Evolutionary conservation across 2,329 filamentous ascomycete genomes (phyloP).

Genomic region (Ophiocordyceps camponoti-floridani): DNA sequence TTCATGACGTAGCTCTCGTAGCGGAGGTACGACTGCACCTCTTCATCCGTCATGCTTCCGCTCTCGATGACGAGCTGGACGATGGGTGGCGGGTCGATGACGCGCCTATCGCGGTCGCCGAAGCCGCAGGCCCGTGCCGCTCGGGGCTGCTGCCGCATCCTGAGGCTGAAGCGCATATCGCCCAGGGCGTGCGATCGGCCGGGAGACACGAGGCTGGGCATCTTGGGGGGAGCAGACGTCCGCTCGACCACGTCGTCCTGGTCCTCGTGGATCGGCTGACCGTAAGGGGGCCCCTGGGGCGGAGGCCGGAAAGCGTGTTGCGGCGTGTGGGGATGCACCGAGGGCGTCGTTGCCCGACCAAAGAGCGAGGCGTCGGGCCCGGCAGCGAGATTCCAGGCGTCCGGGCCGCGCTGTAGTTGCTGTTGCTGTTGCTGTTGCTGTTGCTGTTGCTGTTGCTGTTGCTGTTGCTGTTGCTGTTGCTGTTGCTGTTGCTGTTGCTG

Average conservation of each 20-base stretch:
- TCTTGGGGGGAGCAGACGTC: conserved; percentile 2
- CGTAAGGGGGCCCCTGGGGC: neutral
- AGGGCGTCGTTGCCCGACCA: neutral
- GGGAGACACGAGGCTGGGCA: conserved; percentile 11
- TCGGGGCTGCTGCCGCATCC: conserved; percentile 58
- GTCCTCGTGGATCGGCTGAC: neutral
- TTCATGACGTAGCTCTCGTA: conserved; percentile 55
- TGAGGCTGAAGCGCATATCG: conserved; percentile 12
- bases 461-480: too few species aligned
- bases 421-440: too few species aligned
- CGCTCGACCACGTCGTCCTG: neutral
- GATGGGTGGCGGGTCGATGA: conserved; percentile 72
- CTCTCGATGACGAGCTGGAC: conserved; percentile 53
- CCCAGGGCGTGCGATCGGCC: conserved; percentile 5
- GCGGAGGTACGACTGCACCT: conserved; percentile 31
- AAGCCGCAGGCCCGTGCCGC: conserved; percentile 70
- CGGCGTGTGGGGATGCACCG: neutral
- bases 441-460: too few species aligned
- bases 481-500: too few species aligned
- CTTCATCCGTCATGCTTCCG: conserved; percentile 32
- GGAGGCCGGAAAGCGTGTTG: neutral
- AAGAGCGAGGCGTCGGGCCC: neutral
- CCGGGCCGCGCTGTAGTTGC: too few species aligned
- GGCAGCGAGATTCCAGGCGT: neutral
- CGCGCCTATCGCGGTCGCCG: conserved; percentile 63